These are phyloP conservation scores for Ascomycota sp. DNA, from an alignment of 2,329 filamentous ascomycete genomes.

Conservation along the genomic window DNA sequence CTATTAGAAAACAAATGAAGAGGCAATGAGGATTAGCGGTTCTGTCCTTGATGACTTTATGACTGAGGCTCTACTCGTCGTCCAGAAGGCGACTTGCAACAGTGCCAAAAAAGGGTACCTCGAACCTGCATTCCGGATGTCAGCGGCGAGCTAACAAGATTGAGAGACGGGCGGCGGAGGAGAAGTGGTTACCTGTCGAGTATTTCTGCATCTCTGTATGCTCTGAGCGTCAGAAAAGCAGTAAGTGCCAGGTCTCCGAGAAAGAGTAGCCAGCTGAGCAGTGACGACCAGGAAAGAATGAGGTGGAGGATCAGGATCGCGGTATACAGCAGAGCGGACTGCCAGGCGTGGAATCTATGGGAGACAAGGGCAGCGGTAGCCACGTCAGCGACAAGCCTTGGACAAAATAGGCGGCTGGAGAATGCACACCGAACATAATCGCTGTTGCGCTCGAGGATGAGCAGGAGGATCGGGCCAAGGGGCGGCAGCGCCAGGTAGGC, in stretches of 20 bases:
- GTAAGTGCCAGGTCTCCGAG: slow-evolving; percentile 55
- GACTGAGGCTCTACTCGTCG: slow-evolving; percentile 34
- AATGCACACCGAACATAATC: slow-evolving; percentile 65
- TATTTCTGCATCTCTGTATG: slow-evolving; percentile 61
- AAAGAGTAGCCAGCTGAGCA: slow-evolving; percentile 69
- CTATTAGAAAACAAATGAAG: background rate
- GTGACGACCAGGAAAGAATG: slow-evolving; percentile 61
- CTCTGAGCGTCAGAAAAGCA: slow-evolving; percentile 50
- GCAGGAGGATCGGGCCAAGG: slow-evolving; percentile 58
- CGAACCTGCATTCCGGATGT: slow-evolving; percentile 31
- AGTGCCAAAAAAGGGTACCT: slow-evolving; percentile 67
- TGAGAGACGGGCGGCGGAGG: background rate
- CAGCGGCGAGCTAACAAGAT: background rate
- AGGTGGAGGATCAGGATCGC: slow-evolving; percentile 56
- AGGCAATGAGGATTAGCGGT: background rate
- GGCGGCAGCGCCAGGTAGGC: slow-evolving; percentile 76
- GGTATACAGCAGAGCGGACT: slow-evolving; percentile 65
- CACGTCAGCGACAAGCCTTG: no score
- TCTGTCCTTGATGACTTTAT: background rate
- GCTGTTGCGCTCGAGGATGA: slow-evolving; percentile 79
- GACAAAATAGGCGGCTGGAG: no score
- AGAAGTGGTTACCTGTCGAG: slow-evolving; percentile 28
- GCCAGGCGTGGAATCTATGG: slow-evolving; percentile 82
- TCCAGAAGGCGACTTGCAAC: slow-evolving; percentile 79
- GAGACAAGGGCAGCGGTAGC: slow-evolving; percentile 2